Evolutionary conservation across 148 eudicot species (phyloP).

Genomic region (Simmondsia chinensis): DNA sequence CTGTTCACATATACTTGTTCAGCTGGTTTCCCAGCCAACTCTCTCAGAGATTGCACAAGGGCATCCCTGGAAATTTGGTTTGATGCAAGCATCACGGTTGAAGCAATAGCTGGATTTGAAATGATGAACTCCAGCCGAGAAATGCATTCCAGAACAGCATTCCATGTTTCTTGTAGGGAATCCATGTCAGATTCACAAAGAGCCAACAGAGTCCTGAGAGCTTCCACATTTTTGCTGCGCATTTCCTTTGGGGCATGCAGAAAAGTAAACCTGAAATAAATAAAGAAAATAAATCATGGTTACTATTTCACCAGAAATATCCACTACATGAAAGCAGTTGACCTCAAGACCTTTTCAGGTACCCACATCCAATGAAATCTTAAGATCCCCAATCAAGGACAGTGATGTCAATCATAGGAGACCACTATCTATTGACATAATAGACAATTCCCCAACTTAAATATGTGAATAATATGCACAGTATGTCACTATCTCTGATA

Average conservation of each 20-base stretch:
- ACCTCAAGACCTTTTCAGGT: too few relatives aligned
- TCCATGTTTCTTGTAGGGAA: constrained; percentile 95
- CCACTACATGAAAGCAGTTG: too few relatives aligned
- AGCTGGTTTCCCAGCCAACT: constrained; percentile 82
- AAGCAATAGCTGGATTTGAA: constrained; percentile 71
- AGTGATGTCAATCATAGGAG: too few relatives aligned
- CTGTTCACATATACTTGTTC: constrained; percentile 93
- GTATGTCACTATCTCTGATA: too few relatives aligned
- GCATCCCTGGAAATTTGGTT: constrained; percentile 95
- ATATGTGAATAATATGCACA: too few relatives aligned
- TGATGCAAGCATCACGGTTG: constrained; percentile 87
- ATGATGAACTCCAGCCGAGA: constrained; percentile 85
- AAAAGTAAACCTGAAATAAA: constrained; percentile 69
- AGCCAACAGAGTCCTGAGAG: constrained; percentile 68
- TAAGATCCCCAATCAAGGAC: too few relatives aligned
- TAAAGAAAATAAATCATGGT: constrained; percentile 4
- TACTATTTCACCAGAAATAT: neutral
- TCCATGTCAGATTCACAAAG: constrained; percentile 69
- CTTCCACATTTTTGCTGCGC: constrained; percentile 98
- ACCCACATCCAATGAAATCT: too few relatives aligned
- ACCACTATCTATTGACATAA: too few relatives aligned
- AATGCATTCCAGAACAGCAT: constrained; percentile 87
- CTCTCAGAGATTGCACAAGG: constrained; percentile 75
- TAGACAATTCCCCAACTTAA: too few relatives aligned
- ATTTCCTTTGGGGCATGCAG: constrained; percentile 97